These are phyloP conservation scores for Lachnum nothofagi DNA, from an alignment of 2,329 filamentous ascomycete genomes.

Conservation along the genomic window DNA sequence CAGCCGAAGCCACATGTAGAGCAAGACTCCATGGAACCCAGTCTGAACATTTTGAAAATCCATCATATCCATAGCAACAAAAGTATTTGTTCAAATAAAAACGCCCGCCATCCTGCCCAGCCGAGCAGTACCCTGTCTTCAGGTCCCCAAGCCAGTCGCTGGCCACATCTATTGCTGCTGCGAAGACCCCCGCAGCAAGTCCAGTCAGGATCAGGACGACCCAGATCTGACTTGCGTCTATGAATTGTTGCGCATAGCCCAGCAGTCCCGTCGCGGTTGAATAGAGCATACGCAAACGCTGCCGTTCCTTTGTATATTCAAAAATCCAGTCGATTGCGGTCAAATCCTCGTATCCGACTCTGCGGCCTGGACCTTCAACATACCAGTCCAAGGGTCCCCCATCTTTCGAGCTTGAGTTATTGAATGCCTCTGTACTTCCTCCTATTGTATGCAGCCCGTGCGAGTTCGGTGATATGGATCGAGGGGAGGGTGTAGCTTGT, in stretches of 20 bases:
- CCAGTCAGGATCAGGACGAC: constrained; percentile 81
- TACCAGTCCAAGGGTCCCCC: constrained; percentile 70
- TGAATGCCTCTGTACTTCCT: constrained; percentile 11
- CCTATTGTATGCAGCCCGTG: constrained; percentile 16
- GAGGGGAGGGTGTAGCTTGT: constrained; percentile 25
- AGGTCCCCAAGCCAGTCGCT: constrained; percentile 92
- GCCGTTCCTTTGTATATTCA: constrained; percentile 93
- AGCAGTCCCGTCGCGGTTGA: constrained; percentile 64
- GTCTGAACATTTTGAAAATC: constrained; percentile 72
- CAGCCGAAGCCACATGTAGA: constrained; percentile 58
- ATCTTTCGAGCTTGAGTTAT: constrained; percentile 38
- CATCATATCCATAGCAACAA: constrained; percentile 89
- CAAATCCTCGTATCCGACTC: constrained; percentile 91
- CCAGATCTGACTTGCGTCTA: constrained; percentile 90
- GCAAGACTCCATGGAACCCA: constrained; percentile 84
- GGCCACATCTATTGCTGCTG: constrained; percentile 82
- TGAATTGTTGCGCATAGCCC: constrained; percentile 65
- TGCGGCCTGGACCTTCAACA: constrained; percentile 77
- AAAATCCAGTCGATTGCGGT: constrained; percentile 99
- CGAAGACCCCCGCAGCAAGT: constrained; percentile 74
- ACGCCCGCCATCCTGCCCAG: constrained; percentile 68
- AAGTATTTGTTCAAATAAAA: constrained; percentile 91
- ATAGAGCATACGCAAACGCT: constrained; percentile 72
- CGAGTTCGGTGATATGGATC: constrained; percentile 19
- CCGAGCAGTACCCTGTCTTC: constrained; percentile 83